A percentile compares a stretch with the other conserved stretches of the same genome.
Conservation (phyloP, 352 stramenopile genomes). For the Phytopythium boreale region DNA sequence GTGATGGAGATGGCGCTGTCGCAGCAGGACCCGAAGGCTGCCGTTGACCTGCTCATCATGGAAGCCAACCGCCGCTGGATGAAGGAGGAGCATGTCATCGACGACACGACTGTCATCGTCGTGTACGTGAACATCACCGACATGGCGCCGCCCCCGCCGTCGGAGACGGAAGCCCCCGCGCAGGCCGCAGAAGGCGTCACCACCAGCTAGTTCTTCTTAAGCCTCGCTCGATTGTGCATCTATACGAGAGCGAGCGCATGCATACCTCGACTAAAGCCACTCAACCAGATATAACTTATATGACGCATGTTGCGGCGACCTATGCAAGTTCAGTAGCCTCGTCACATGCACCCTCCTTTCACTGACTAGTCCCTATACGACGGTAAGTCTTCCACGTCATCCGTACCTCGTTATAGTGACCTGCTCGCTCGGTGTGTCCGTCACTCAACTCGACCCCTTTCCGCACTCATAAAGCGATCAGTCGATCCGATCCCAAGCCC, state of each 20-base stretch:
- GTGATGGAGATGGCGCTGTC: conserved; percentile 85
- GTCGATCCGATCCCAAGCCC: too few species aligned
- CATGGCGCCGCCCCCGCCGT: conserved; percentile 2
- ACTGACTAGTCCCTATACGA: too few species aligned
- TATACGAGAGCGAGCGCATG: not conserved
- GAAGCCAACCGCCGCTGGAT: conserved; percentile 97
- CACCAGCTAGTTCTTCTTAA: not conserved
- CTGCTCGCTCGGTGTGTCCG: too few species aligned
- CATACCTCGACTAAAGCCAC: not conserved
- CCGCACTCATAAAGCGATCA: too few species aligned
- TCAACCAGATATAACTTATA: too few species aligned
- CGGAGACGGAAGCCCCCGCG: not conserved
- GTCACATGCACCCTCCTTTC: too few species aligned
- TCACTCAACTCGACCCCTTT: too few species aligned
- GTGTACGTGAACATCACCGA: conserved; percentile 86
- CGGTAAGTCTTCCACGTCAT: too few species aligned
- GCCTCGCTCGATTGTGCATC: not conserved
- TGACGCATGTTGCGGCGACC: too few species aligned
- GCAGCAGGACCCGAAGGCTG: conserved; percentile 74
- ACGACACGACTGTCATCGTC: conserved; percentile 98
- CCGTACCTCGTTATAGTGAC: too few species aligned
- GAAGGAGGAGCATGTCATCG: conserved; percentile 98
- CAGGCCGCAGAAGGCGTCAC: not conserved
- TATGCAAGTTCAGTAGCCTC: too few species aligned
- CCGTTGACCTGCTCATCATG: conserved; percentile 93